These are phyloP conservation scores for Angophora floribunda DNA, from an alignment of 345 rosid species.

Conservation along the genomic window DNA sequence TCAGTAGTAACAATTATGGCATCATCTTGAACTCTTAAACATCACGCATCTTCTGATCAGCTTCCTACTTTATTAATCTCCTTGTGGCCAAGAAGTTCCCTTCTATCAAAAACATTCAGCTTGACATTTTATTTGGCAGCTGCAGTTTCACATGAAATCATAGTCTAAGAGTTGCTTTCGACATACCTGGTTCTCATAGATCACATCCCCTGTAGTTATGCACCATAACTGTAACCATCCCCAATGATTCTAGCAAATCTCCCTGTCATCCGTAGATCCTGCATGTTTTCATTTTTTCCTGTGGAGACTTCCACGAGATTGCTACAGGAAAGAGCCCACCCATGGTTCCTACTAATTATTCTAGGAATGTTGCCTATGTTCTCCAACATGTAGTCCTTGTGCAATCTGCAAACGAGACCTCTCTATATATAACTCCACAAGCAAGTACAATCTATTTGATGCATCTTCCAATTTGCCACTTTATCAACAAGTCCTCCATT, in stretches of 20 bases:
- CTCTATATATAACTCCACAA: neutral
- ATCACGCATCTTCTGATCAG: too few species aligned
- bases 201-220: neutral
- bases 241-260: neutral
- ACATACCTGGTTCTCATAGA: too few species aligned
- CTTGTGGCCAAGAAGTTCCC: too few species aligned
- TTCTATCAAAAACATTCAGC: too few species aligned
- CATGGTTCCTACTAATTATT: neutral
- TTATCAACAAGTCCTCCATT: neutral
- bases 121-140: too few species aligned
- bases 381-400: neutral
- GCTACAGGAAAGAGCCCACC: neutral
- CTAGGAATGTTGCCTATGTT: neutral
- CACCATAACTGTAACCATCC: neutral
- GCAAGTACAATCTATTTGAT: neutral
- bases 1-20: too few species aligned
- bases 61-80: too few species aligned
- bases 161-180: too few species aligned
- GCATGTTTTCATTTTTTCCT: neutral
- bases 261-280: neutral
- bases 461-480: neutral
- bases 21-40: too few species aligned
- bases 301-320: neutral
- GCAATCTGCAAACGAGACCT: neutral
- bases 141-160: too few species aligned